phyloP scores from a whole-genome alignment of 495 filamentous ascomycete species.

The Penicillium odoratum region DNA sequence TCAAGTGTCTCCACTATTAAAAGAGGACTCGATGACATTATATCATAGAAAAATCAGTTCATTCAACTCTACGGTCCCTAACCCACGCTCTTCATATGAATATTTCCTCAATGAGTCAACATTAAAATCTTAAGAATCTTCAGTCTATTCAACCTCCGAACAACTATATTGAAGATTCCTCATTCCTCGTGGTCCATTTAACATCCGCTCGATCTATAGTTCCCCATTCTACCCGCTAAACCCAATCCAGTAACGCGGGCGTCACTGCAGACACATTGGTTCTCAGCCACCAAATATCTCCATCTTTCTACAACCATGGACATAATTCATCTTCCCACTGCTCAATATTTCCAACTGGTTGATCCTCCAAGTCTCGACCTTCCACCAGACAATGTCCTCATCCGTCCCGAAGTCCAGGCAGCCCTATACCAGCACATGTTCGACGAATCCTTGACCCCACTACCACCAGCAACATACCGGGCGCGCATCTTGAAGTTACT shows the following conservation, averaged over 20 bases:
- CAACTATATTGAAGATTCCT: background rate
- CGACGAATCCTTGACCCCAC: slow-evolving; percentile 47
- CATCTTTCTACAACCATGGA: slow-evolving; percentile 12
- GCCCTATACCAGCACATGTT: slow-evolving; percentile 66
- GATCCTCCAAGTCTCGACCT: slow-evolving; percentile 56
- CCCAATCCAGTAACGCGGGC: background rate
- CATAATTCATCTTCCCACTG: slow-evolving; percentile 29
- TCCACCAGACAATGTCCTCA: slow-evolving; percentile 53
- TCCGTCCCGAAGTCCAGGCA: slow-evolving; percentile 56
- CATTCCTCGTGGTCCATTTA: background rate
- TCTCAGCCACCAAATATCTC: background rate
- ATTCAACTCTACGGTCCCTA: too few species aligned
- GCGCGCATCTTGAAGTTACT: slow-evolving; percentile 72
- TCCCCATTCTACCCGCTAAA: background rate
- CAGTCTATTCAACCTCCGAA: too few species aligned
- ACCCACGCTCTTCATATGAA: too few species aligned
- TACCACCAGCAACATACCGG: slow-evolving; percentile 67
- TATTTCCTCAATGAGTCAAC: too few species aligned
- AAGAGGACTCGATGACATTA: too few species aligned
- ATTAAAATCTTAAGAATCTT: too few species aligned
- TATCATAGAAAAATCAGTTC: too few species aligned
- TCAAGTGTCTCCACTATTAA: too few species aligned
- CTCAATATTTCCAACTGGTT: slow-evolving; percentile 68
- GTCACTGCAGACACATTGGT: background rate
- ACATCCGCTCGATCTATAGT: background rate